Evolutionary conservation across 371 early-diverging fungal species (phyloP).

Genomic region (Chytridium lagenaria): DNA sequence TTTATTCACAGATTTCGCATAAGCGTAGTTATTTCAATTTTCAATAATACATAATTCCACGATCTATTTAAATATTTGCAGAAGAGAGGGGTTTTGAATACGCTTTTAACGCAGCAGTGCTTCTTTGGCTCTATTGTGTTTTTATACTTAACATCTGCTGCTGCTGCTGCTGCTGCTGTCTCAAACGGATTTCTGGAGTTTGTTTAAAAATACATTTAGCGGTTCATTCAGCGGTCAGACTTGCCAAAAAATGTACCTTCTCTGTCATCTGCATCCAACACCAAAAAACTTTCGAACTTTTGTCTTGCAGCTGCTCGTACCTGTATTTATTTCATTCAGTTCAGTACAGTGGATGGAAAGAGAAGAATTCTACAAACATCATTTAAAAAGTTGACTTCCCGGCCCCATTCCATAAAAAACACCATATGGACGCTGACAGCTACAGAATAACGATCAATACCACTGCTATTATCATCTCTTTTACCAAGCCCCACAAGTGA

Average conservation of each 20-base stretch:
- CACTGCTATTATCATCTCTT: too few species aligned
- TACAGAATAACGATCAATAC: too few species aligned
- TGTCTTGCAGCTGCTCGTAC: neutral
- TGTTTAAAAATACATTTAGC: neutral
- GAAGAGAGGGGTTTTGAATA: too few species aligned
- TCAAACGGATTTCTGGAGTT: neutral
- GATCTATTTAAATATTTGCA: too few species aligned
- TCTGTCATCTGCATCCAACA: neutral
- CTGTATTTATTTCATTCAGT: neutral
- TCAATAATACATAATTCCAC: too few species aligned
- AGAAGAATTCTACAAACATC: slow-evolving; percentile 18
- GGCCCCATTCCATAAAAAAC: slow-evolving; percentile 44
- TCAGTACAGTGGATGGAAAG: neutral
- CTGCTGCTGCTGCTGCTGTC: too few species aligned
- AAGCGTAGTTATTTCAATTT: too few species aligned
- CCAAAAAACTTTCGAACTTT: neutral
- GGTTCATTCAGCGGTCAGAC: neutral
- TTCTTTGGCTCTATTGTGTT: too few species aligned
- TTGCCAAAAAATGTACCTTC: neutral
- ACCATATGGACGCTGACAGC: slow-evolving; percentile 28
- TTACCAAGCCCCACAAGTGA: slow-evolving; percentile 3
- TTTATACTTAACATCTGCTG: too few species aligned
- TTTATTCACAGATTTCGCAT: too few species aligned
- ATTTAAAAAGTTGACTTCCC: slow-evolving; percentile 37
- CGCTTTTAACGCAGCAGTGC: too few species aligned